These are phyloP conservation scores for Neurospora cerealis DNA, from an alignment of 495 filamentous ascomycete species.

Conservation along the genomic window DNA sequence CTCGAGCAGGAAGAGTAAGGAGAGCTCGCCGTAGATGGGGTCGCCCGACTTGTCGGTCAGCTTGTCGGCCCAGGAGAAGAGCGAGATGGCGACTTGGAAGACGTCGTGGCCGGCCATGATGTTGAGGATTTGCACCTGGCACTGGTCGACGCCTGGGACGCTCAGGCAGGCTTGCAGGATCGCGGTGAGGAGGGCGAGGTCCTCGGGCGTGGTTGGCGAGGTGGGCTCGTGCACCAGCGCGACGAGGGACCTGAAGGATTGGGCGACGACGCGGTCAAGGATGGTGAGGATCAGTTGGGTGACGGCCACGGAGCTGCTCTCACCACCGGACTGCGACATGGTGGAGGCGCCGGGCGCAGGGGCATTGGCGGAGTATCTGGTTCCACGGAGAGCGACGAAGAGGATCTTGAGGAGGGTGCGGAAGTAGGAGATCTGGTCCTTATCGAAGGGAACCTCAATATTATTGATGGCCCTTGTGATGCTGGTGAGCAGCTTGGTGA, in stretches of 20 bases:
- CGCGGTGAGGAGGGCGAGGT: constrained; percentile 82
- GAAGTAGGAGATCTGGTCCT: constrained; percentile 58
- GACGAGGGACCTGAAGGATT: constrained; percentile 69
- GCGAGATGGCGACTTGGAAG: constrained; percentile 68
- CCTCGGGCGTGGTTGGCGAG: constrained; percentile 43
- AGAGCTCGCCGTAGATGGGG: constrained; percentile 88
- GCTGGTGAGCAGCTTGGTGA: constrained; percentile 50
- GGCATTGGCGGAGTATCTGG: constrained; percentile 16
- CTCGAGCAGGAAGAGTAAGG: constrained; percentile 77
- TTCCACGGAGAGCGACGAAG: constrained; percentile 66
- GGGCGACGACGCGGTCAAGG: constrained; percentile 65
- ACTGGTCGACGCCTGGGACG: constrained; percentile 54
- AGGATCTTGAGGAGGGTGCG: constrained; percentile 75
- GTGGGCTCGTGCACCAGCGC: constrained; percentile 57
- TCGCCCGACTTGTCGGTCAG: constrained; percentile 57
- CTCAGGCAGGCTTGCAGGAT: constrained; percentile 74
- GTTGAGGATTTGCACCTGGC: constrained; percentile 53
- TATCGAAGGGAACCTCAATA: constrained; percentile 54
- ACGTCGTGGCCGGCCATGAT: constrained; percentile 57
- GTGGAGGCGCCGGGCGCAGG: constrained; percentile 10
- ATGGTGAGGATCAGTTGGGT: constrained; percentile 56
- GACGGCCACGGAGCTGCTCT: constrained; percentile 25
- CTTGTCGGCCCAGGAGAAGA: constrained; percentile 92
- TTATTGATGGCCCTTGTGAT: constrained; percentile 59
- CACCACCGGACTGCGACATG: neutral